Percentiles rank a stretch among this genome's conserved stretches.
phyloP scores from a whole-genome alignment of 352 stramenopile genomes.

The Phytophthora syringae region DNA sequence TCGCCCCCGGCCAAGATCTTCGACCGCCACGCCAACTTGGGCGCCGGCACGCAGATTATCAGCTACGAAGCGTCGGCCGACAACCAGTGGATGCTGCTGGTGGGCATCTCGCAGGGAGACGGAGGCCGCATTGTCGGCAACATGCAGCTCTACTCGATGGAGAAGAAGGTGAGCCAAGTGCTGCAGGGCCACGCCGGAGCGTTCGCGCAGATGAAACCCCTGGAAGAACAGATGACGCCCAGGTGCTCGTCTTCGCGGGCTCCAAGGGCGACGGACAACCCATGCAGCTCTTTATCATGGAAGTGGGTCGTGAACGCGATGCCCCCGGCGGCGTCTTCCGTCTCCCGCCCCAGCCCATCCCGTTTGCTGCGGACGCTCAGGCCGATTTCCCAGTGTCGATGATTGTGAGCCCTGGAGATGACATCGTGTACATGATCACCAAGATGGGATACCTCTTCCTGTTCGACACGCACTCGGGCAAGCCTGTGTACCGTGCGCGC shows the following conservation, averaged over 20 bases:
- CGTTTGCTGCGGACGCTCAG: slow-evolving; percentile 95
- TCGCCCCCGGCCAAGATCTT: slow-evolving; percentile 96
- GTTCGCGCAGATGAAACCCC: slow-evolving; percentile 97
- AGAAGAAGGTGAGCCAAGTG: slow-evolving; percentile 98
- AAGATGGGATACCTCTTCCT: slow-evolving; percentile 99
- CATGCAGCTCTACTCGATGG: slow-evolving; percentile 98
- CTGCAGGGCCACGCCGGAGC: slow-evolving; percentile 95
- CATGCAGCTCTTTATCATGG: slow-evolving; percentile 97
- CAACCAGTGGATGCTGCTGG: slow-evolving; percentile 97
- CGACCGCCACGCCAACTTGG: slow-evolving; percentile 96
- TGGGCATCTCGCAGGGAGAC: slow-evolving; percentile 94
- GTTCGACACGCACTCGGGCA: slow-evolving; percentile 98
- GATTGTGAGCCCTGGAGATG: slow-evolving; percentile 90
- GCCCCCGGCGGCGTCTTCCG: slow-evolving; percentile 95
- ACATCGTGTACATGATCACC: slow-evolving; percentile 99
- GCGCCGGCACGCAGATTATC: slow-evolving; percentile 98
- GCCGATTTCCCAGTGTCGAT: slow-evolving; percentile 99
- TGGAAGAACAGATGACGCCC: slow-evolving; percentile 92
- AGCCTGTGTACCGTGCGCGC: slow-evolving; percentile 97
- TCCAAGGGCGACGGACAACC: slow-evolving; percentile 80
- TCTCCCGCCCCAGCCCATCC: slow-evolving; percentile 93
- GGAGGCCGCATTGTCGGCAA: slow-evolving; percentile 93
- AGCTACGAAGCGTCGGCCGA: slow-evolving; percentile 98
- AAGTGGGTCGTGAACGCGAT: slow-evolving; percentile 97
- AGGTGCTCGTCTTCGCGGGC: slow-evolving; percentile 89